Evolutionary conservation across 2,329 filamentous ascomycete species (phyloP), one percentile per base, ranked within the genome.

Genomic region (Apiospora arundinis): DNA sequence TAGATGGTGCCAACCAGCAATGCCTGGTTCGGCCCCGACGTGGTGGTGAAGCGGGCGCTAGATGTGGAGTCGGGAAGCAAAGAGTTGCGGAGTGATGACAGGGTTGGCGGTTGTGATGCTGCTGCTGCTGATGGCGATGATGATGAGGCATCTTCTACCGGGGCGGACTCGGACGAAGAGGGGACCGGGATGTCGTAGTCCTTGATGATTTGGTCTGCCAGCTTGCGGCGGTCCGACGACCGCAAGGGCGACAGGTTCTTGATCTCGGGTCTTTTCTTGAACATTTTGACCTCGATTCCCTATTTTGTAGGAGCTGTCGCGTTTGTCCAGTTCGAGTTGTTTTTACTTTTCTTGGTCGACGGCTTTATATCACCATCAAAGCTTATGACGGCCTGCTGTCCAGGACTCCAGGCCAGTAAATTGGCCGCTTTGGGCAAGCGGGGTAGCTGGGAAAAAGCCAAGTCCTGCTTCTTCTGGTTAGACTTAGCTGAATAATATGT

Each of bases 191-290:
- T 84, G 46, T 84, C 81, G 77, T 90, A 91, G 75, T 91, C 88
- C 73, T 85, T 80, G 77, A 92, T 92, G 75, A 93, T 91, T 74
- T 90, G 86, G 76, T 92, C 90, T 68, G 91, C 91, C 46, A 91
- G 88, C 75, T 89, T 91, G 72, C 91, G 86, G 72, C 91, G 87
- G 76, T 92, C 91, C 2, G 90, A 92, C 6, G 90, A 92, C 70
- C 91, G 88, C 69, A 93, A 82, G 52, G 91, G 90, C 4, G 90
- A 86, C 16, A 91, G 83, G 23, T 91, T 89, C 82, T 92, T 93
- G 83, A 93, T 88, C 85, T 90, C 88, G 21, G 89, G 88, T 80
- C 90, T 91, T 80, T 91, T 91, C 78, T 90, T 90, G 81, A 91
- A 91, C 89, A 91, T 91, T 71, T 70, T 71, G 25, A 18, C 32